Evolutionary conservation across 176 grass and related monocot genomes (phyloP), one percentile per base, ranked within the genome.

Genomic region (maize (Zea mays)): DNA sequence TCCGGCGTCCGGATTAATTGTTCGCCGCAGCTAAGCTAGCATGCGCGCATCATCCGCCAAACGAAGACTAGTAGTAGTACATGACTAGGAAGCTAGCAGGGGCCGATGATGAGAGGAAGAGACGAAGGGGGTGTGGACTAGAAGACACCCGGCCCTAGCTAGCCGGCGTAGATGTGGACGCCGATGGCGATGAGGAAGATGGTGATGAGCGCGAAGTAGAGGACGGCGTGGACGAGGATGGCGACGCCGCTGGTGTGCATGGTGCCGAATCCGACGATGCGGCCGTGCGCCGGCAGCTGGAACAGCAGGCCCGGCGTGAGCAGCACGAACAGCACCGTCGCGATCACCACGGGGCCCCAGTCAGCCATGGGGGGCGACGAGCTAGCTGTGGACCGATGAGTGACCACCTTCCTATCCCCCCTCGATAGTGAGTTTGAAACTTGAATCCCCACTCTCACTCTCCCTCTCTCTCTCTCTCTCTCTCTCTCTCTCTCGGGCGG

Each of bases 171-270:
- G 82, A 93, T 87, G 84, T 93, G 87, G 15, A 93, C 81, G 0
- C 91, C 91, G 58, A 93, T 87, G 51, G 81, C 91, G 73, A 93
- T 73, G 78, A 93, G 74, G 75, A 93, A 90, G 84, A 93, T 87
- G 68, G 81, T 90, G 73, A 93, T 65, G 55, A 93, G 85, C 3
- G 87, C 87, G 65, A 93, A 93, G 72, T 87, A 93, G 73, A 93
- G 50, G 16, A 93, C 64, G 21, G 84, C 74, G 83, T 93, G 91
- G 66, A 93, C 82, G 57, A 93, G 74, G 73, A 93, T 82, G 61
- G 91, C 83, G 50, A 93, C 0, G 62, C 78, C 87, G 55, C 87
- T 85, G 63, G 87, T 93, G 67, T 87, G 91, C 87, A 93, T 69
- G 84, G 33, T 93, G 83, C 87, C 91, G 79, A 93, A 93, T 4